Evolutionary conservation across 2,329 filamentous ascomycete genomes (phyloP).

Genomic region (Arthrobotrys entomopaga): DNA sequence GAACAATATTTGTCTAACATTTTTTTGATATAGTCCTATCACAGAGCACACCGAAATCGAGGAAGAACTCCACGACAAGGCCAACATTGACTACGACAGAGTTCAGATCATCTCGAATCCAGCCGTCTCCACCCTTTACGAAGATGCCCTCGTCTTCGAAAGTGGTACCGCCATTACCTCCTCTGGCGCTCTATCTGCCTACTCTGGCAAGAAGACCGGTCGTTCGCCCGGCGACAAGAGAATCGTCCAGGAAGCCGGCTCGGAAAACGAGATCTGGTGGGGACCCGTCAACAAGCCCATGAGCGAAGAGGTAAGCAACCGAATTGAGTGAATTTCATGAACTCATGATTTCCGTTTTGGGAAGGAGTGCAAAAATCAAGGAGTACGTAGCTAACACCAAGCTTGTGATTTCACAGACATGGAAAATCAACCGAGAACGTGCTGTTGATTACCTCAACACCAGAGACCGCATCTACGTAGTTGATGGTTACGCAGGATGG

Average conservation of each 20-base stretch:
- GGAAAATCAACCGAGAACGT: slow-evolving; percentile 99
- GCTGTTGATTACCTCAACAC: slow-evolving; percentile 99
- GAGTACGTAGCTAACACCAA: slow-evolving; percentile 20
- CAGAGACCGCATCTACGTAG: slow-evolving; percentile 96
- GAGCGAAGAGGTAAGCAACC: slow-evolving; percentile 84
- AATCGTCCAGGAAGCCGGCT: slow-evolving; percentile 89
- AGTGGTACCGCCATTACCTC: slow-evolving; percentile 97
- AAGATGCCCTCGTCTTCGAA: slow-evolving; percentile 98
- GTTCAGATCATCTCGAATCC: slow-evolving; percentile 97
- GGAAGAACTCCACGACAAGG: slow-evolving; percentile 95
- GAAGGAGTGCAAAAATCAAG: slow-evolving; percentile 22
- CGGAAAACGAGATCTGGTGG: slow-evolving; percentile 97
- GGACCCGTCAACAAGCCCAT: slow-evolving; percentile 99
- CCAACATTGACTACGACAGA: slow-evolving; percentile 98
- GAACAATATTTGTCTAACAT: slow-evolving; percentile 59
- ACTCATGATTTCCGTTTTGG: slow-evolving; percentile 10
- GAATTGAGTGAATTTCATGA: neutral
- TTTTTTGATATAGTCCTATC: slow-evolving; percentile 71
- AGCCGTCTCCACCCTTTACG: slow-evolving; percentile 93
- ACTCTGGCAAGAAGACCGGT: slow-evolving; percentile 97
- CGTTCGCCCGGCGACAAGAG: slow-evolving; percentile 97
- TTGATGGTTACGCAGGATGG: slow-evolving; percentile 98
- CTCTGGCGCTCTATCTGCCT: slow-evolving; percentile 91
- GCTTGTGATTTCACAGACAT: slow-evolving; percentile 73
- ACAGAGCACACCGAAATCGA: slow-evolving; percentile 95